These are phyloP conservation scores for Alopecurus myosuroides DNA, from an alignment of 176 grass and related monocot species.

Conservation along the genomic window DNA sequence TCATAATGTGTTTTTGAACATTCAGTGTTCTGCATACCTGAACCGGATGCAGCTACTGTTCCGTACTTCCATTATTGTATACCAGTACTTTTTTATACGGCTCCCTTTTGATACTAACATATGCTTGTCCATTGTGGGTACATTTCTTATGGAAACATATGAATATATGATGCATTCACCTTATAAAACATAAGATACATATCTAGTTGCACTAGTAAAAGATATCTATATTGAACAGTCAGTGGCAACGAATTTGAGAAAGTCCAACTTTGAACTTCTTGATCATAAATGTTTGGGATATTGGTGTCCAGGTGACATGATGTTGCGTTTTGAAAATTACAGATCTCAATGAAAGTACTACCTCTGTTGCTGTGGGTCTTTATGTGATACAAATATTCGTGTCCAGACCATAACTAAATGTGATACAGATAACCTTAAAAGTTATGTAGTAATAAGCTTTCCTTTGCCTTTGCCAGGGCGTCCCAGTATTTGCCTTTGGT, in stretches of 20 bases:
- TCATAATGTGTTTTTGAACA: background rate
- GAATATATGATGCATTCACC: background rate
- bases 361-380: background rate
- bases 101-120: background rate
- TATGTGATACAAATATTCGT: background rate
- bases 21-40: background rate
- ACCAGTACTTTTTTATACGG: background rate
- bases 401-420: background rate
- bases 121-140: background rate
- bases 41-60: background rate
- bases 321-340: background rate
- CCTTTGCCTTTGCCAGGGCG: constrained; percentile 52
- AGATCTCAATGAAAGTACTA: background rate
- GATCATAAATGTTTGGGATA: background rate
- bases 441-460: constrained; percentile 19
- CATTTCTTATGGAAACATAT: constrained; percentile 1
- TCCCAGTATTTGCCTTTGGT: constrained; percentile 80
- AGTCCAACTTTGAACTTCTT: background rate
- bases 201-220: background rate
- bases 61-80: background rate
- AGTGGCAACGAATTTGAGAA: background rate
- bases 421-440: background rate
- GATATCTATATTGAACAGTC: background rate
- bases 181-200: background rate
- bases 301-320: background rate